Conservation (phyloP, 2,329 filamentous ascomycete genomes). For the Fusarium metavorans region DNA sequence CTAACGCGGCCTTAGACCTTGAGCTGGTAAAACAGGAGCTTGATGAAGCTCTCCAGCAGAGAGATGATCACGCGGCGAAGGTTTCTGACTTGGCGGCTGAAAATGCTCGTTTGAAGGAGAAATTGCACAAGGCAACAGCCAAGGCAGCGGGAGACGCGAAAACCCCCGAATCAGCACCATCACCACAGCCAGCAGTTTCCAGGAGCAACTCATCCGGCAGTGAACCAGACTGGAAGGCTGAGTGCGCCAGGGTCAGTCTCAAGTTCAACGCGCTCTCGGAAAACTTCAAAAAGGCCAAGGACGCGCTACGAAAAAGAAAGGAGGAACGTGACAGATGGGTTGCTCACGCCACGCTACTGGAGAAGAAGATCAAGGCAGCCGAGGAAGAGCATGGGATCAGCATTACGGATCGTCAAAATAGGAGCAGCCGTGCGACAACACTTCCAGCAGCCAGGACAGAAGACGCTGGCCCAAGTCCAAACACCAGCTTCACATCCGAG, state of each 20-base stretch:
- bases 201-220: conserved; percentile 1
- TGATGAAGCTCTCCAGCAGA: conserved; percentile 29
- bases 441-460: conserved; percentile 16
- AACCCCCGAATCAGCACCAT: neutral
- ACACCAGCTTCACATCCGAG: conserved; percentile 37
- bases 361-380: conserved; percentile 57
- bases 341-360: conserved; percentile 56
- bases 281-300: conserved; percentile 56
- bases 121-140: conserved; percentile 21
- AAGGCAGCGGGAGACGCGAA: conserved; percentile 2
- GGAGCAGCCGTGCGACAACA: conserved; percentile 17
- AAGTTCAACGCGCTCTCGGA: conserved; percentile 56
- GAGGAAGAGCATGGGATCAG: conserved; percentile 53
- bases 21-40: conserved; percentile 59
- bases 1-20: conserved; percentile 45
- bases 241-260: conserved; percentile 53
- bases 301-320: conserved; percentile 55
- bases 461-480: conserved; percentile 25
- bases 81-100: conserved; percentile 27
- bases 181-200: neutral
- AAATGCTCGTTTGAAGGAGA: conserved; percentile 34
- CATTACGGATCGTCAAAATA: conserved; percentile 43
- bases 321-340: conserved; percentile 60
- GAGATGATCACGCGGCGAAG: conserved; percentile 25
- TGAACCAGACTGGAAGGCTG: conserved; percentile 44